These are phyloP conservation scores for Daldinia loculata DNA, from an alignment of 495 filamentous ascomycete genomes.

Conservation along the genomic window DNA sequence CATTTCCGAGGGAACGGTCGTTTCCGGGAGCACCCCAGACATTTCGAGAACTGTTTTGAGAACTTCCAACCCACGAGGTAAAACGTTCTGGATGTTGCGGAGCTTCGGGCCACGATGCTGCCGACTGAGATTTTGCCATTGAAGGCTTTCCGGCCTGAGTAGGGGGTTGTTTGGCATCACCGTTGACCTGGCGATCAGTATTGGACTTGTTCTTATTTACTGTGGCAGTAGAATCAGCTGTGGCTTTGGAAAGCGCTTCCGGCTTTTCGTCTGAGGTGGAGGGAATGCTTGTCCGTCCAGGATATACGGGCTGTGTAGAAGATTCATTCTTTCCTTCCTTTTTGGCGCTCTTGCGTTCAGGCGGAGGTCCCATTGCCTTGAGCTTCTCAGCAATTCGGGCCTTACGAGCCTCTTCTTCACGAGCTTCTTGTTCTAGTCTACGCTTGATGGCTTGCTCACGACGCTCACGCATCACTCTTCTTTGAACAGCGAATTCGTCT, in stretches of 20 bases:
- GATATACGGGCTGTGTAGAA: conserved; percentile 40
- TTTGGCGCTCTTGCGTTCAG: conserved; percentile 66
- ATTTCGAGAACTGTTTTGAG: conserved; percentile 61
- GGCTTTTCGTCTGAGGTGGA: conserved; percentile 20
- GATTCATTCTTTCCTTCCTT: conserved; percentile 46
- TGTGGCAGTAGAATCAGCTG: background rate
- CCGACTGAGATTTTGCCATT: conserved; percentile 24
- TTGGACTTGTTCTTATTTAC: background rate
- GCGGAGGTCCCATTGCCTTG: conserved; percentile 75
- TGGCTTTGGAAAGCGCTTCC: background rate
- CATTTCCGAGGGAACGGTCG: conserved; percentile 76
- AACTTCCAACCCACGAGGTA: conserved; percentile 44
- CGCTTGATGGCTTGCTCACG: conserved; percentile 80
- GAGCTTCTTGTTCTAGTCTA: conserved; percentile 79
- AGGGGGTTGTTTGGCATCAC: conserved; percentile 17
- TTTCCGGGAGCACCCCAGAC: conserved; percentile 79
- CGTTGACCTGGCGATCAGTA: conserved; percentile 12
- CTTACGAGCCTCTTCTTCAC: conserved; percentile 77
- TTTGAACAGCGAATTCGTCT: conserved; percentile 73
- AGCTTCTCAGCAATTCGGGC: conserved; percentile 88
- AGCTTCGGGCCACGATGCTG: conserved; percentile 35
- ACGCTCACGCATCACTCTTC: conserved; percentile 85
- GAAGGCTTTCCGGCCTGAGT: conserved; percentile 24
- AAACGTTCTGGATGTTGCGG: conserved; percentile 50
- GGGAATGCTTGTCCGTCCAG: conserved; percentile 50